These are phyloP conservation scores for Starmerella sp. DNA, from an alignment of 805 yeast genomes.

Conservation along the genomic window DNA sequence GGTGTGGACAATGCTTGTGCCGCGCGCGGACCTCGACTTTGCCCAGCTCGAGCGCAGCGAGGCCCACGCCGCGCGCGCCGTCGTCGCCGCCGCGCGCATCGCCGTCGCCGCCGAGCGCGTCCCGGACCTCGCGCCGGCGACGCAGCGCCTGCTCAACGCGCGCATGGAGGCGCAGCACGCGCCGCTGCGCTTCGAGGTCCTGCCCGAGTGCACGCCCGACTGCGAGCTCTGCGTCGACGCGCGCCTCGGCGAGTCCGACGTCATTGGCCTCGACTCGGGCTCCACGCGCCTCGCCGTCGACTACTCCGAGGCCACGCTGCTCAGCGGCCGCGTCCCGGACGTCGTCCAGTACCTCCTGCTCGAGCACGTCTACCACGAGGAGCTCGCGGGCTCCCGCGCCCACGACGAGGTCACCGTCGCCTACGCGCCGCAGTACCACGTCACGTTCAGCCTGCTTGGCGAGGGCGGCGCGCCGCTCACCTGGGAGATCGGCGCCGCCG, in stretches of 20 bases:
- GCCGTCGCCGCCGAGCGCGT: constrained; percentile 32
- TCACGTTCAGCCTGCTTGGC: constrained; percentile 62
- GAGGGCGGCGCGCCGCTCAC: constrained; percentile 47
- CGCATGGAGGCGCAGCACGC: constrained; percentile 28
- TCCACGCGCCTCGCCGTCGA: constrained; percentile 33
- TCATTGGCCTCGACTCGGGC: constrained; percentile 36
- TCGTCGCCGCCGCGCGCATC: constrained; percentile 25
- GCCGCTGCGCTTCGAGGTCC: constrained; percentile 25
- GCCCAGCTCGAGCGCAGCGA: constrained; percentile 33
- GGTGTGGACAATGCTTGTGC: constrained; percentile 47
- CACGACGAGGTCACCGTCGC: constrained; percentile 30
- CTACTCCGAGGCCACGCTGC: constrained; percentile 37
- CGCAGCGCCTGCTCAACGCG: constrained; percentile 38
- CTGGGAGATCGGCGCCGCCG: constrained; percentile 61
- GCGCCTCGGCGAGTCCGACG: constrained; percentile 32
- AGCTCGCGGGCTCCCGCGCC: background rate
- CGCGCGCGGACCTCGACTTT: constrained; percentile 50
- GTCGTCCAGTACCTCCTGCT: constrained; percentile 44
- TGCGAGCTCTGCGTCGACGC: constrained; percentile 34
- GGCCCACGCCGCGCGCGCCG: constrained; percentile 15
- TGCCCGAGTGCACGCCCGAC: constrained; percentile 18
- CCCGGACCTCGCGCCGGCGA: constrained; percentile 57
- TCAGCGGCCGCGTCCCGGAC: constrained; percentile 52
- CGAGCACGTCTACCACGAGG: constrained; percentile 37
- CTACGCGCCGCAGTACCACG: constrained; percentile 55